Conservation (phyloP, 2,329 filamentous ascomycete species). For the Whalleya microplaca region DNA sequence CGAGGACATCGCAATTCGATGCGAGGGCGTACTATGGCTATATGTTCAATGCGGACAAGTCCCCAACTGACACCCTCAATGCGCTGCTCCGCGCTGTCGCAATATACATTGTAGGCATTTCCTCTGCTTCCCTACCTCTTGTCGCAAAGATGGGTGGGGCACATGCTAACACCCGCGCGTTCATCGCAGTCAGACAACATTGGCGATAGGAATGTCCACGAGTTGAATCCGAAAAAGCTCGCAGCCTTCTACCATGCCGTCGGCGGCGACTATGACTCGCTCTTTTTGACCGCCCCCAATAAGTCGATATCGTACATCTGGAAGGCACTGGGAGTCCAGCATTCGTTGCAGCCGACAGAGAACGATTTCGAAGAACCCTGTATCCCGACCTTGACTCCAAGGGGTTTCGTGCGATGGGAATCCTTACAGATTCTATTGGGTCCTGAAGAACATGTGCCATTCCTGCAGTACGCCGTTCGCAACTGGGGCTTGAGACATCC, state of each 20-base stretch:
- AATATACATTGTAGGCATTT: constrained; percentile 66
- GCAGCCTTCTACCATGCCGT: constrained; percentile 77
- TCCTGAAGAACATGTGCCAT: constrained; percentile 84
- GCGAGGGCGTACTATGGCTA: constrained; percentile 62
- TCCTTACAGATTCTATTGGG: constrained; percentile 86
- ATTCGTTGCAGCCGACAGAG: constrained; percentile 77
- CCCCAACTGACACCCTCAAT: constrained; percentile 67
- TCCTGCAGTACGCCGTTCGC: constrained; percentile 78
- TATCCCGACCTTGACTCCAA: constrained; percentile 79
- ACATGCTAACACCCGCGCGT: constrained; percentile 11
- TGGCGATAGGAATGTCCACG: constrained; percentile 57
- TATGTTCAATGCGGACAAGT: constrained; percentile 70
- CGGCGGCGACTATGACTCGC: constrained; percentile 74
- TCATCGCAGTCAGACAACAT: constrained; percentile 57
- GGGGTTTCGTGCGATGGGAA: constrained; percentile 92
- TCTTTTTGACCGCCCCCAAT: constrained; percentile 78
- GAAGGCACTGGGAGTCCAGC: constrained; percentile 86
- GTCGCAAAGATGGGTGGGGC: neutral
- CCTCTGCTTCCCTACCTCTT: neutral
- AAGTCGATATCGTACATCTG: constrained; percentile 88
- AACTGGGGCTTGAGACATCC: constrained; percentile 78
- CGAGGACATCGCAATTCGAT: constrained; percentile 24
- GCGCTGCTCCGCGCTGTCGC: constrained; percentile 71
- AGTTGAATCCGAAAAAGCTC: constrained; percentile 69
- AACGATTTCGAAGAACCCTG: constrained; percentile 75